phyloP scores from a whole-genome alignment of 75 land plant species.

The Chamaecyparis obtusa region DNA sequence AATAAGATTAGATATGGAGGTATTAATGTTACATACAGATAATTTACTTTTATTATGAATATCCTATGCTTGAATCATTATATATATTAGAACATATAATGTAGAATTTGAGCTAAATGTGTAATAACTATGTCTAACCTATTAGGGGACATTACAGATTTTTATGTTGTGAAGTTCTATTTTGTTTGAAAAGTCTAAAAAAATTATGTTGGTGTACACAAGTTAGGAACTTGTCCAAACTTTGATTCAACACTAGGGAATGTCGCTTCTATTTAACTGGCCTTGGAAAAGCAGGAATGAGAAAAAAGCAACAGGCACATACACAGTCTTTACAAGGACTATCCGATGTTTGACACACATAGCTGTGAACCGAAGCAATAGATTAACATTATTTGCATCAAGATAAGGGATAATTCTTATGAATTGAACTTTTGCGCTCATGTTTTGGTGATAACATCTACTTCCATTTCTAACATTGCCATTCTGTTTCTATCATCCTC shows the following conservation, averaged over 20 bases:
- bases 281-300: neutral
- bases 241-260: neutral
- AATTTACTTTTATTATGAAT: no score
- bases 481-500: neutral
- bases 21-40: no score
- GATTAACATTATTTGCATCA: neutral
- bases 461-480: neutral
- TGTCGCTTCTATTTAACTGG: neutral
- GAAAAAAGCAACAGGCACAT: neutral
- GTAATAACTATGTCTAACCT: no score
- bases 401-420: neutral
- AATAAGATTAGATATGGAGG: no score
- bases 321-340: neutral
- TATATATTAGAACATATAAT: no score
- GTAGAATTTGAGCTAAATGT: no score
- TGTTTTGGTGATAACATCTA: neutral
- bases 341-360: neutral
- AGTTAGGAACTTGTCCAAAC: neutral
- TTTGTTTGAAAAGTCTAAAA: neutral
- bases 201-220: neutral
- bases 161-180: neutral
- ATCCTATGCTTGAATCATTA: no score
- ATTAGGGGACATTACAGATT: no score
- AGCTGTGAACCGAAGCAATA: neutral
- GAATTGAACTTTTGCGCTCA: neutral